Base-by-base conservation (phyloP, 202 grass and related monocot species). In the Hordeum pubiflorum region DNA sequence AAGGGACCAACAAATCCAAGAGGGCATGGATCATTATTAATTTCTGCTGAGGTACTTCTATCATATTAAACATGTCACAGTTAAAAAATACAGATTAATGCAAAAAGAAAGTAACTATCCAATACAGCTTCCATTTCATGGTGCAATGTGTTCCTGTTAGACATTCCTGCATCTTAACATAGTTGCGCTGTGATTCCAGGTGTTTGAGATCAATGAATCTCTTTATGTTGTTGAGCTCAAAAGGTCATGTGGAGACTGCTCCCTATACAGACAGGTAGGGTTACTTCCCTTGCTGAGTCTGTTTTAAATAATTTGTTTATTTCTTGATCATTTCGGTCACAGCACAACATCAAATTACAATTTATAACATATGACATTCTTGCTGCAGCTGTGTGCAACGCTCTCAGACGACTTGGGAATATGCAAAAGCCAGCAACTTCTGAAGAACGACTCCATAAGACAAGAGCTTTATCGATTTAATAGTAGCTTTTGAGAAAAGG, bases 141-240 rank as follows among this genome's bases (percentile, higher is more conserved):
- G 26, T 74, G 63, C 46, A 48, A 59, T 59, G 17, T 57, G 7
- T 74, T 66, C 57, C 9, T 55, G 24, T 63, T 76, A 21, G 5
- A 75, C 7, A 17, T 23, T 61, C 3, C 21, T 81, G 52, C 6
- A 22, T 72, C 52, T 69, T 62, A 72, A 43, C 39, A 41, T 82
- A 75, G 17, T 33, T 74, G 17, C 86, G 40, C 34, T 80, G 24
- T 72, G 59, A 58, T 75, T 78, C 52, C 68, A 97, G 95, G 90
- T 91, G 15, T 93, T 94, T 84, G 88, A 94, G 61, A 92, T 97
- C 32, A 93, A 79, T 77, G 63, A 88, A 74, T 88, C 92, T 69
- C 82, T 97, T 65, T 94, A 89, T 78, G 92, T 94, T 74, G 95
- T 97, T 2, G 92, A 97, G 59, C 76, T 97, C 38, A 93, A 86